These are phyloP conservation scores for Alternaria angustiovoidea DNA, from an alignment of 2,329 filamentous ascomycete species.

Conservation along the genomic window DNA sequence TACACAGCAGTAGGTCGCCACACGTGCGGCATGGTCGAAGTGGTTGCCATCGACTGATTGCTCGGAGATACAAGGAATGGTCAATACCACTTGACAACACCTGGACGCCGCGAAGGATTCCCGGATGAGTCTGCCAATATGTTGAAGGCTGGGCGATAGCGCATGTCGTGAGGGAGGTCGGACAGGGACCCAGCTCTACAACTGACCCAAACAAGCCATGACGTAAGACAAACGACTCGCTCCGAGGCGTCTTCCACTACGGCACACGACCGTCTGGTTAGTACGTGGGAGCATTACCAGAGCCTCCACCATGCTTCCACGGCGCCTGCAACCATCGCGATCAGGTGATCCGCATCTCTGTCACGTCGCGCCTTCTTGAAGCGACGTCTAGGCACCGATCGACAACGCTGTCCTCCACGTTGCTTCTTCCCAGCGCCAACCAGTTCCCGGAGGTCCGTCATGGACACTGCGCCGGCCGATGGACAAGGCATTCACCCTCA, in stretches of 20 bases:
- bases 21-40: neutral
- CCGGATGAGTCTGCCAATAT: neutral
- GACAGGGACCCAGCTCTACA: slow-evolving; percentile 13
- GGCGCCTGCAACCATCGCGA: slow-evolving; percentile 3
- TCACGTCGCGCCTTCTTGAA: slow-evolving; percentile 9
- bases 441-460: slow-evolving; percentile 21
- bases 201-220: slow-evolving; percentile 22
- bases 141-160: neutral
- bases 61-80: neutral
- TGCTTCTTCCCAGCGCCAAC: slow-evolving; percentile 9
- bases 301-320: slow-evolving; percentile 21
- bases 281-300: slow-evolving; percentile 18
- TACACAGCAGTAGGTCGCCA: neutral
- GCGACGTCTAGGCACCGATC: slow-evolving; percentile 3
- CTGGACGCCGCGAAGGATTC: neutral
- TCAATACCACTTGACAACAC: neutral
- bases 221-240: slow-evolving; percentile 21
- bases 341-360: slow-evolving; percentile 8
- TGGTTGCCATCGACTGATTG: neutral
- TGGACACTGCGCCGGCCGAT: slow-evolving; percentile 39
- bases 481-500: slow-evolving; percentile 35
- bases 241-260: slow-evolving; percentile 15
- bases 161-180: neutral
- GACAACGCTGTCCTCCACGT: neutral
- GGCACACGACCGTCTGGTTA: slow-evolving; percentile 14